A percentile compares a stretch with the other conserved stretches of the same genome.
Conservation (phyloP, 2,329 filamentous ascomycete species). For the Coniella lustricola region DNA sequence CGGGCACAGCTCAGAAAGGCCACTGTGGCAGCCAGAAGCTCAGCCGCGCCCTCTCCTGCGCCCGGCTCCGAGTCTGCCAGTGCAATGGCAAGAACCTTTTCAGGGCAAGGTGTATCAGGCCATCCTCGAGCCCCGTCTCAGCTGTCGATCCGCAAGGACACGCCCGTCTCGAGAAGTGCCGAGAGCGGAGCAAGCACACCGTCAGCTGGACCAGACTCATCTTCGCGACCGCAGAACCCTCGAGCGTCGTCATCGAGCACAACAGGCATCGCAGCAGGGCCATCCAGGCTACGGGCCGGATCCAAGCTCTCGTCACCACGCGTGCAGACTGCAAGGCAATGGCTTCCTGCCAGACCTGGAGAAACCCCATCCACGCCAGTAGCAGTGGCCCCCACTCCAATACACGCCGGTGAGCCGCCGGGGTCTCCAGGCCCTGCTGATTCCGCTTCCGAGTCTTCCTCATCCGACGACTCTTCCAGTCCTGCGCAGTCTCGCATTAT, state of each 20-base stretch:
- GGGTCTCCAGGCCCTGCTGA: slow-evolving; percentile 36
- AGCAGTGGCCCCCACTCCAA: slow-evolving; percentile 18
- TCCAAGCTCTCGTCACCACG: slow-evolving; percentile 18
- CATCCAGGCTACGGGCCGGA: slow-evolving; percentile 22
- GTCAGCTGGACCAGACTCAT: slow-evolving; percentile 23
- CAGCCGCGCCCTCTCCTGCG: slow-evolving; percentile 49
- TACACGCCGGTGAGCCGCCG: slow-evolving; percentile 24
- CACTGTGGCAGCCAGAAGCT: slow-evolving; percentile 46
- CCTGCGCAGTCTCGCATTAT: slow-evolving; percentile 54
- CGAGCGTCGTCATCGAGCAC: slow-evolving; percentile 43
- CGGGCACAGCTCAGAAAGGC: slow-evolving; percentile 80
- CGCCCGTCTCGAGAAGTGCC: slow-evolving; percentile 44
- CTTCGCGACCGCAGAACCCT: slow-evolving; percentile 38
- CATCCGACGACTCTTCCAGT: slow-evolving; percentile 29
- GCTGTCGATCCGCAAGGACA: slow-evolving; percentile 51
- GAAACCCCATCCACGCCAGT: slow-evolving; percentile 20
- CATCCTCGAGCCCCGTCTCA: slow-evolving; percentile 43
- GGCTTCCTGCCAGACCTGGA: slow-evolving; percentile 40
- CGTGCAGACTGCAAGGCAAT: slow-evolving; percentile 27
- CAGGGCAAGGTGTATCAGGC: slow-evolving; percentile 24
- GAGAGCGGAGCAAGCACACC: slow-evolving; percentile 36
- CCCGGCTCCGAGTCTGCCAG: slow-evolving; percentile 40
- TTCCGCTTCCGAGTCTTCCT: slow-evolving; percentile 23
- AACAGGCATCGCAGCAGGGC: slow-evolving; percentile 17
- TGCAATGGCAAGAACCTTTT: slow-evolving; percentile 43